Conservation (phyloP, 2,329 filamentous ascomycete genomes). For the Arthrinium phaeospermum region DNA sequence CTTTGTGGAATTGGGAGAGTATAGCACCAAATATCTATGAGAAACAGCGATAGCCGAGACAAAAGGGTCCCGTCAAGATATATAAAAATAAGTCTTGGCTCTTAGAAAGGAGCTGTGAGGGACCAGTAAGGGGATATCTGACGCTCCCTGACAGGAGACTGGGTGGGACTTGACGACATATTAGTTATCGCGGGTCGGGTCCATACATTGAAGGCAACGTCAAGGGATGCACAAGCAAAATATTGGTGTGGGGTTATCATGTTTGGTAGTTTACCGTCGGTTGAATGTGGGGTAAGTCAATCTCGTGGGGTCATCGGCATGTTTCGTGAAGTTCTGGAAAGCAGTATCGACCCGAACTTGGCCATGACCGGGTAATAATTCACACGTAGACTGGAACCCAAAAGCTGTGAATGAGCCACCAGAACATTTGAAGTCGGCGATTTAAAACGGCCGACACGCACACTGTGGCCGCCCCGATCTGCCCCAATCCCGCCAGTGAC, state of each 20-base stretch:
- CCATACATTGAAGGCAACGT: not conserved
- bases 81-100: not conserved
- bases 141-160: not conserved
- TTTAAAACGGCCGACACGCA: conserved; percentile 2
- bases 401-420: not conserved
- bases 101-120: not conserved
- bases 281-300: not conserved
- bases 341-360: not conserved
- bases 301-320: conserved; percentile 10
- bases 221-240: not conserved
- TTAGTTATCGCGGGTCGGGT: not conserved
- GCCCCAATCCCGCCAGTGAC: not conserved
- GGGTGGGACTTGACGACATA: not conserved
- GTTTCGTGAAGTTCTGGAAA: not conserved
- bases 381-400: conserved; percentile 3
- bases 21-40: not conserved
- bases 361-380: conserved; percentile 4
- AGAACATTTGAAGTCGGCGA: not conserved
- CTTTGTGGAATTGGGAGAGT: not conserved
- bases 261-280: not conserved
- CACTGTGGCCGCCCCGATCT: not conserved
- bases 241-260: not conserved
- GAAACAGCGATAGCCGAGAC: not conserved
- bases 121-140: not conserved
- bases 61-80: not conserved